Evolutionary conservation across 495 filamentous ascomycete species (phyloP).

Genomic region (Bryoglossum gracile): DNA sequence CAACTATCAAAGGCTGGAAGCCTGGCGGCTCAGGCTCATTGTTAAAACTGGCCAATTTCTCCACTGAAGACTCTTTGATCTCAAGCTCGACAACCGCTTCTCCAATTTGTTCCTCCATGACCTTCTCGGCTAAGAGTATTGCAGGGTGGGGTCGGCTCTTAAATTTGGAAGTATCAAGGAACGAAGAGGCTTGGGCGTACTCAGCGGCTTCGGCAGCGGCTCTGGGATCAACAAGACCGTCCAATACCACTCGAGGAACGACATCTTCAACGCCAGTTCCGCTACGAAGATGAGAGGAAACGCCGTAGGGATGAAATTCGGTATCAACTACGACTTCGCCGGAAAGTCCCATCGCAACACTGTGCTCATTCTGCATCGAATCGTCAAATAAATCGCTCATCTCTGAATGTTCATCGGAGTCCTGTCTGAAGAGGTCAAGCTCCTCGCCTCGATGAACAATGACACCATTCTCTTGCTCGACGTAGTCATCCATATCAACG

Average conservation of each 20-base stretch:
- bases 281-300: slow-evolving; percentile 2
- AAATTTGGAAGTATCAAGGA: background rate
- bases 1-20: background rate
- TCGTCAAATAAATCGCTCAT: slow-evolving; percentile 4
- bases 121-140: background rate
- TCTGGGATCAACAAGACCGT: slow-evolving; percentile 13
- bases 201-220: background rate
- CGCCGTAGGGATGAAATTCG: background rate
- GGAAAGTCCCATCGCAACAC: slow-evolving; percentile 1
- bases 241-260: slow-evolving; percentile 14
- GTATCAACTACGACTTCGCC: slow-evolving; percentile 11
- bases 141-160: background rate
- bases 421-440: slow-evolving; percentile 29
- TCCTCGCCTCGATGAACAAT: slow-evolving; percentile 32
- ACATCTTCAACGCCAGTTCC: slow-evolving; percentile 24
- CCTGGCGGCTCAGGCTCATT: too few species aligned
- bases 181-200: background rate
- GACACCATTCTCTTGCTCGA: slow-evolving; percentile 28
- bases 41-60: slow-evolving; percentile 6
- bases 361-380: background rate
- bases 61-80: slow-evolving; percentile 7
- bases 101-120: background rate
- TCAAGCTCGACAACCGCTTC: slow-evolving; percentile 5
- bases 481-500: slow-evolving; percentile 18
- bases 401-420: slow-evolving; percentile 14